Conservation (phyloP, 1,284 basidiomycete species). For the Fistulinella staudtii region DNA sequence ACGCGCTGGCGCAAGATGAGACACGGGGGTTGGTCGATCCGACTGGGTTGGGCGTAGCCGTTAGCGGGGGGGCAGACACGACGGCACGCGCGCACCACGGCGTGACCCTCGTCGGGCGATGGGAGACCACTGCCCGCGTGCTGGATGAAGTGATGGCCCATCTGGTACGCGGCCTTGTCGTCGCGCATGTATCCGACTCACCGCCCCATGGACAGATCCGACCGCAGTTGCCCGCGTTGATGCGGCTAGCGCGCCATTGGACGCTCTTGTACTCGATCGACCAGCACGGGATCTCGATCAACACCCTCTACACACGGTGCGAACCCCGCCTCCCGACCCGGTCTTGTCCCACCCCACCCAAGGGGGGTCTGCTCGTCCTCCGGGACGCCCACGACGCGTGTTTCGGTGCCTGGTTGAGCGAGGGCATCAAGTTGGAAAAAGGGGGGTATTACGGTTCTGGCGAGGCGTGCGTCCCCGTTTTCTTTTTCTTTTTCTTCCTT, state of each 20-base stretch:
- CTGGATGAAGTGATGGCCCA: constrained; percentile 55
- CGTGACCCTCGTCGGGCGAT: constrained; percentile 50
- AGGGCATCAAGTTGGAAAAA: constrained; percentile 59
- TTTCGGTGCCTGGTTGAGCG: constrained; percentile 83
- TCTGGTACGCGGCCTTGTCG: constrained; percentile 41
- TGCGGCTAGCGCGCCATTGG: constrained; percentile 80
- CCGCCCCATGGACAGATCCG: constrained; percentile 51
- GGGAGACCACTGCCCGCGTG: constrained; percentile 53
- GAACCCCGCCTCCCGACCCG: constrained; percentile 35
- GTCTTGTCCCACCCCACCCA: constrained; percentile 21
- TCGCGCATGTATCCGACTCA: not conserved
- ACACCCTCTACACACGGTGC: constrained; percentile 78
- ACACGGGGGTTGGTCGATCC: constrained; percentile 17
- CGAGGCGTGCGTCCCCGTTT: constrained; percentile 52
- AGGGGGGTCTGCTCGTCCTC: constrained; percentile 54
- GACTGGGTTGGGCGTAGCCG: constrained; percentile 18
- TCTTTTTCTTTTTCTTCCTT: too few relatives aligned
- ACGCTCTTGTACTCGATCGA: constrained; percentile 89
- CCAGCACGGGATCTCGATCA: constrained; percentile 91
- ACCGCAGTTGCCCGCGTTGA: constrained; percentile 72
- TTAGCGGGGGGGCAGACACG: constrained; percentile 5
- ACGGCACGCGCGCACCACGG: constrained; percentile 25
- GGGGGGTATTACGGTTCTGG: constrained; percentile 77
- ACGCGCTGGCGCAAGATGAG: constrained; percentile 33
- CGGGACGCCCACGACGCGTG: constrained; percentile 57